Evolutionary conservation across 2,329 filamentous ascomycete genomes (phyloP).

Genomic region (Xylariaceae sp.): DNA sequence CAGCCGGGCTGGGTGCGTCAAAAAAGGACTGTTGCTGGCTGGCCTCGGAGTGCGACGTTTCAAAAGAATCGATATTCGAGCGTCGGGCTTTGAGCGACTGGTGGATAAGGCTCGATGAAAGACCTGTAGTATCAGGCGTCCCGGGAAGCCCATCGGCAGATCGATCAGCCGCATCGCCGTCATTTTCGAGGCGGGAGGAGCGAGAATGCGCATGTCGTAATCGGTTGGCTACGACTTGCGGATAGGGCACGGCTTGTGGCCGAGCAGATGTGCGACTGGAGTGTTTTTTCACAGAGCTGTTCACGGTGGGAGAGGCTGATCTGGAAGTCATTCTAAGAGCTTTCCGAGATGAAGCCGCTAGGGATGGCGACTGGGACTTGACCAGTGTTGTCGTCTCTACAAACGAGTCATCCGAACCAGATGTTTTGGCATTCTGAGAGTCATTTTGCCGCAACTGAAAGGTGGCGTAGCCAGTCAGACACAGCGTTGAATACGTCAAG

Average conservation of each 20-base stretch:
- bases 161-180: slow-evolving; percentile 23
- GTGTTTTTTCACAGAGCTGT: slow-evolving; percentile 29
- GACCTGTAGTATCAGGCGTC: slow-evolving; percentile 55
- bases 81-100: slow-evolving; percentile 40
- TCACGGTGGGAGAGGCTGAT: slow-evolving; percentile 33
- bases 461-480: slow-evolving; percentile 21
- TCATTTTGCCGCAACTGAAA: slow-evolving; percentile 29
- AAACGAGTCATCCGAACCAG: slow-evolving; percentile 32
- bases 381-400: slow-evolving; percentile 26
- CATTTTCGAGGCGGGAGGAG: slow-evolving; percentile 29
- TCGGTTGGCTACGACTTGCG: slow-evolving; percentile 35
- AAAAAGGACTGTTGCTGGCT: slow-evolving; percentile 39
- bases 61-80: slow-evolving; percentile 38
- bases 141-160: slow-evolving; percentile 38
- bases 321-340: slow-evolving; percentile 32
- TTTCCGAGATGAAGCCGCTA: slow-evolving; percentile 30
- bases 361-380: slow-evolving; percentile 23
- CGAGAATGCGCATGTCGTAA: slow-evolving; percentile 36
- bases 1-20: slow-evolving; percentile 47
- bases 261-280: slow-evolving; percentile 28
- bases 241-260: slow-evolving; percentile 28
- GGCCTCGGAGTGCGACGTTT: slow-evolving; percentile 42
- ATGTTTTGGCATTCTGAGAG: slow-evolving; percentile 29
- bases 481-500: slow-evolving; percentile 4
- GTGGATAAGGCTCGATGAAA: slow-evolving; percentile 26